Conservation (phyloP, 352 stramenopile species). For the Pythium brachiatum region DNA sequence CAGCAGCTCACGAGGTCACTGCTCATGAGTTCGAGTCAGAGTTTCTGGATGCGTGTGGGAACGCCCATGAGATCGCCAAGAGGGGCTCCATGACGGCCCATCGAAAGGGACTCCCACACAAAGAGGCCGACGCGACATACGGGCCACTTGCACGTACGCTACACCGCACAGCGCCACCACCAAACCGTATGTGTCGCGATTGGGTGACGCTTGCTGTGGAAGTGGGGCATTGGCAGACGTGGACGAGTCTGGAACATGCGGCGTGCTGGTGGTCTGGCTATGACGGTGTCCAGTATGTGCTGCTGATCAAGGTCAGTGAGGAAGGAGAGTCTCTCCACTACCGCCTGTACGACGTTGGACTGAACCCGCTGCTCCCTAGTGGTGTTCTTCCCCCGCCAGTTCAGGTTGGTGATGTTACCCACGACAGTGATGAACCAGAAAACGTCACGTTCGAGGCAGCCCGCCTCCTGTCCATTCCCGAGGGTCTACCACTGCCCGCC, state of each 20-base stretch:
- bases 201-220: not conserved
- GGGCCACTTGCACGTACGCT: conserved; percentile 7
- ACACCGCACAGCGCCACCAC: not conserved
- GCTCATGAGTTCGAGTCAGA: not conserved
- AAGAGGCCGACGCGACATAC: conserved; percentile 30
- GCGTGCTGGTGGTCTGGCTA: no score
- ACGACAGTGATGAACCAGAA: no score
- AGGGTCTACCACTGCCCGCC: no score
- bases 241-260: not conserved
- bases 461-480: no score
- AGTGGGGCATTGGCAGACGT: not conserved
- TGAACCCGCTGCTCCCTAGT: no score
- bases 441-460: no score
- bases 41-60: conserved; percentile 19
- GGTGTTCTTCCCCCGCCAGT: no score
- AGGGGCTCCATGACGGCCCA: conserved; percentile 17
- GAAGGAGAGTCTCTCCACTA: no score
- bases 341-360: no score
- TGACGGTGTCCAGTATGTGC: no score
- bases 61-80: conserved; percentile 8
- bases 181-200: not conserved
- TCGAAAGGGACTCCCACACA: conserved; percentile 10
- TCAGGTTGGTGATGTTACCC: no score
- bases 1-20: conserved; percentile 21
- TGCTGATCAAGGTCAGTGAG: no score